Percentiles rank a stretch among this genome's conserved stretches.
These are phyloP conservation scores for Mariannaea elegans DNA, from an alignment of 2,329 filamentous ascomycete genomes.

Conservation along the genomic window DNA sequence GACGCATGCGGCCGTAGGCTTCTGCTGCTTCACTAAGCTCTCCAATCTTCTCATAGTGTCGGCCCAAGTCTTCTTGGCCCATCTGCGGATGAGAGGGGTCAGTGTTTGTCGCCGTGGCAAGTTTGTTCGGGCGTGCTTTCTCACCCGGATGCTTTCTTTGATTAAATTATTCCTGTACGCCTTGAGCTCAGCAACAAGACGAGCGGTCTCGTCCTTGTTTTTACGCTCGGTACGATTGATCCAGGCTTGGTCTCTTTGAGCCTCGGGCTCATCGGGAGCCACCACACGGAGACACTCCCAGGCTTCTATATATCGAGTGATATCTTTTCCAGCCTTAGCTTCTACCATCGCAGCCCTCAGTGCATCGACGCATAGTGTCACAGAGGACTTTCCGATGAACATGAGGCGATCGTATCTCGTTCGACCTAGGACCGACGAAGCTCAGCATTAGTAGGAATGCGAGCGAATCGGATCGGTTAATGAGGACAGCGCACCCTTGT, in stretches of 20 bases:
- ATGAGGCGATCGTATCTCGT: conserved; percentile 84
- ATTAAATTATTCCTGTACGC: conserved; percentile 97
- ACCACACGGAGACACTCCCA: conserved; percentile 71
- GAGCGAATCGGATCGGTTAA: not conserved
- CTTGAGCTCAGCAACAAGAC: conserved; percentile 86
- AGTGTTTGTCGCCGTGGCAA: conserved; percentile 15
- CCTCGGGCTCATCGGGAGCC: conserved; percentile 73
- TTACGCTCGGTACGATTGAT: conserved; percentile 71
- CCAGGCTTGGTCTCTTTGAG: conserved; percentile 76
- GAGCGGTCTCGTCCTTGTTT: conserved; percentile 74
- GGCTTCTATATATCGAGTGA: conserved; percentile 74
- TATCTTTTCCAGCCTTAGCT: conserved; percentile 79
- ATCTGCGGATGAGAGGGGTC: conserved; percentile 65
- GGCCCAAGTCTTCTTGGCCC: conserved; percentile 91
- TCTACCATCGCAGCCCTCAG: conserved; percentile 80
- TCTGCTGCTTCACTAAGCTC: conserved; percentile 78
- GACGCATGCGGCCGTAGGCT: conserved; percentile 85
- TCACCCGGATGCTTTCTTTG: conserved; percentile 92
- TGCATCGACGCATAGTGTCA: conserved; percentile 80
- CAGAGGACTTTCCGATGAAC: conserved; percentile 81
- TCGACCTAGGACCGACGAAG: conserved; percentile 63
- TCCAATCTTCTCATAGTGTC: conserved; percentile 82
- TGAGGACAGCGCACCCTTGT: conserved; percentile 68
- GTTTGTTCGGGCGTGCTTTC: not conserved
- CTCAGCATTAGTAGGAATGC: conserved; percentile 17